phyloP scores from a whole-genome alignment of 169 alveolate species.

The Cryptosporidium meleagridis region DNA sequence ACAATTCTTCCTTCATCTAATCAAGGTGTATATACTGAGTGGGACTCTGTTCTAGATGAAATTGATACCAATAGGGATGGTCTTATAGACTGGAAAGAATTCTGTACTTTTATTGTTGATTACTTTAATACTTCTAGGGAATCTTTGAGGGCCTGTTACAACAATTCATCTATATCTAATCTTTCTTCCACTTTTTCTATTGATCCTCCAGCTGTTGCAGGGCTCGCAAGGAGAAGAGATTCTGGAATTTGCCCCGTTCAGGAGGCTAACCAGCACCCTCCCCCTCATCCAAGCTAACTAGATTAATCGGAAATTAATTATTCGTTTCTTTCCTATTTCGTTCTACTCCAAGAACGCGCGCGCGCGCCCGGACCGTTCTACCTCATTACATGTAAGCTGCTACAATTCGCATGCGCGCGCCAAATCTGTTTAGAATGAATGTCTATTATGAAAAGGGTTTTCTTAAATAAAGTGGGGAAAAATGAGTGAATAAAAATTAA shows the following conservation, averaged over 20 bases:
- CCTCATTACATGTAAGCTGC: no score
- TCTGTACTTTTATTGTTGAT: conserved; percentile 38
- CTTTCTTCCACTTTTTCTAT: neutral
- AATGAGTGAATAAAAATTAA: no score
- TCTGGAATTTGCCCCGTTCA: neutral
- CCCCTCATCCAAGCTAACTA: neutral
- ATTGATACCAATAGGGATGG: conserved; percentile 55
- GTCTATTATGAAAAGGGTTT: no score
- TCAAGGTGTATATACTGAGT: conserved; percentile 59
- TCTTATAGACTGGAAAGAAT: conserved; percentile 53
- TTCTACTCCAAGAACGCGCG: no score
- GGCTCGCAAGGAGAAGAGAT: neutral
- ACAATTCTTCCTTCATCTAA: conserved; percentile 65
- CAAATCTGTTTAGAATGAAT: neutral
- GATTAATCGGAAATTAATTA: neutral
- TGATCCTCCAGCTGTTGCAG: neutral
- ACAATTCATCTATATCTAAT: neutral
- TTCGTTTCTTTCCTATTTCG: no score
- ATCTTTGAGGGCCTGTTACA: neutral
- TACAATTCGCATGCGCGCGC: neutral
- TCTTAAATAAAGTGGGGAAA: no score
- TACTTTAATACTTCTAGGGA: conserved; percentile 40
- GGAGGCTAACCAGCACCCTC: neutral
- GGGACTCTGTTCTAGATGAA: conserved; percentile 57
- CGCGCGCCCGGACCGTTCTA: no score